Evolutionary conservation across 257 asterid species (phyloP), one percentile per base, ranked within the genome.

Genomic region (Salvia rosmarinus): DNA sequence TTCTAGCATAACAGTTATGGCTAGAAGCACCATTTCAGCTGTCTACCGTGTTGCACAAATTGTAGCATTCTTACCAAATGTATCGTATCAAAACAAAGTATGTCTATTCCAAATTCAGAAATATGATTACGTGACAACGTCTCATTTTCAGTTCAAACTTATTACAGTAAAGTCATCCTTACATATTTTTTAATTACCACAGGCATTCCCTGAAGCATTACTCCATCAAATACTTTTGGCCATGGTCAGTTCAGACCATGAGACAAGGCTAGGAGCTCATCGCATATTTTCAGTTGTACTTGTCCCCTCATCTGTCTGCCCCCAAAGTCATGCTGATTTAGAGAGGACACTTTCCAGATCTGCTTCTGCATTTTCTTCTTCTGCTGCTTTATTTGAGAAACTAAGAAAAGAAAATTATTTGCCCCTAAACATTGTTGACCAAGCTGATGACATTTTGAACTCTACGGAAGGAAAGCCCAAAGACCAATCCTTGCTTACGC

Each of bases 151-250:
- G 34, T 57, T 73, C 61, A 20, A 71, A 58, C 14, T 52, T 74
- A n/a, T 35, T 43, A 35, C 32, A 34, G 43, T 75, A 62, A 71
- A 65, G 37, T 40, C 57, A 35, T 69, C 30, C 49, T 68, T 68
- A 37, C 11, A 65, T 73, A 17, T 12, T 63, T 54, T 64, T 60
- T 74, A 28, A 25, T 75, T 57, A 32, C 43, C 49, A 32, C 47
- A 86, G 95, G 92, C 95, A 68, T 88, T 88, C 76, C 95, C 95
- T 39, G 95, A 88, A 83, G 89, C 95, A 75, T 75, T 88, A 64
- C 84, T 88, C 85, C 88, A 88, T 80, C 92, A 88, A 80, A 74
- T 88, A 75, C 87, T 88, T 67, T 71, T 86, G 39, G 90, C 88
- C 64, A 88, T 88, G 95, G 92, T 85, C 68, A 74, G 85, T 54